Evolutionary conservation across 352 stramenopile species (phyloP).

Genomic region (Globisporangium ultimum): DNA sequence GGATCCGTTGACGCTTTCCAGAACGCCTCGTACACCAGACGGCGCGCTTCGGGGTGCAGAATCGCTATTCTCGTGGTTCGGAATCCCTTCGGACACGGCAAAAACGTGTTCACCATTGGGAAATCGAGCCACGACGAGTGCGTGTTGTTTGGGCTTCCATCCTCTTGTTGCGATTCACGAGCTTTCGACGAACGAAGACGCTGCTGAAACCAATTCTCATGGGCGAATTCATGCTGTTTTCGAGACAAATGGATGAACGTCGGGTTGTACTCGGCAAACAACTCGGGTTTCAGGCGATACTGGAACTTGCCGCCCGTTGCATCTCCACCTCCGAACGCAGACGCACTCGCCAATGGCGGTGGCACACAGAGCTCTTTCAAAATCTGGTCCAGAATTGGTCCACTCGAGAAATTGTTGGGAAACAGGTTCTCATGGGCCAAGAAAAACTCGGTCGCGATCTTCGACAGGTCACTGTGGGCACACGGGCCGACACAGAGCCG

Average conservation of each 20-base stretch:
- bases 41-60: constrained; percentile 53
- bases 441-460: constrained; percentile 84
- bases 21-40: constrained; percentile 68
- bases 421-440: constrained; percentile 73
- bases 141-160: constrained; percentile 52
- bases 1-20: constrained; percentile 57
- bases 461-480: constrained; percentile 80
- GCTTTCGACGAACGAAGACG: constrained; percentile 66
- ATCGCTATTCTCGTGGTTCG: constrained; percentile 51
- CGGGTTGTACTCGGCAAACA: constrained; percentile 82
- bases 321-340: constrained; percentile 22
- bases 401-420: constrained; percentile 62
- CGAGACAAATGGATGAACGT: constrained; percentile 85
- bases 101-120: constrained; percentile 78
- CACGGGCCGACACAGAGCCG: constrained; percentile 78
- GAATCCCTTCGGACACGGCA: constrained; percentile 65
- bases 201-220: constrained; percentile 86
- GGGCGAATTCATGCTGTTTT: constrained; percentile 84
- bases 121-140: constrained; percentile 80
- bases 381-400: constrained; percentile 65
- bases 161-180: constrained; percentile 59
- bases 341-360: constrained; percentile 17
- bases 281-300: constrained; percentile 78
- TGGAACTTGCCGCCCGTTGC: constrained; percentile 58
- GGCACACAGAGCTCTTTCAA: constrained; percentile 70